Evolutionary conservation across 257 asterid genomes (phyloP), one percentile per base, ranked within the genome.

Genomic region (Leptodermis oblonga): DNA sequence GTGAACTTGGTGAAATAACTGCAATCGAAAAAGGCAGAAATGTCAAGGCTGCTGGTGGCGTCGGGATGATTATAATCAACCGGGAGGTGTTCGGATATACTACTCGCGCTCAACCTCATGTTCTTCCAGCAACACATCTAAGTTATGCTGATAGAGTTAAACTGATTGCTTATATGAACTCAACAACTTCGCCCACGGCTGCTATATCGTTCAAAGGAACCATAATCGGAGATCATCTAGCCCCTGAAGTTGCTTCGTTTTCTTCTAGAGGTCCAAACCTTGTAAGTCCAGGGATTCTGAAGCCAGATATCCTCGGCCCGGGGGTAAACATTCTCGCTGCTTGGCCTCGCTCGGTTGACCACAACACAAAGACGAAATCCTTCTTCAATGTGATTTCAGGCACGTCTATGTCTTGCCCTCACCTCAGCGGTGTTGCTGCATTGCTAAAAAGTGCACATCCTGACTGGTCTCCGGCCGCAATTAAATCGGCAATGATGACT

Each of bases 391-490:
- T 60, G 13, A 10, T 59, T 2, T 60, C 68, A 0, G 74, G 74
- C n/a, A 70, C 75, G 2, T 71, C 75, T 17, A 71, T 71, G 69
- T 49, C 75, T 7, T 60, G 69, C 20, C 69, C 75, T 59, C 75
- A 71, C 25, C 75, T 71, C 34, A 61, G 69, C 15, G 75, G 75
- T 10, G 75, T 71, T 0, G 75, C 69, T 18, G 75, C 75, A 45
- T 52, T 71, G 30, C 55, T 71, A 28, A 71, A 71, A 63, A 61
- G 62, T 33, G 69, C 75, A 3, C 75, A 71, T 49, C 75, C 75
- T 17, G 39, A 31, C 7, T 71, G 75, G 75, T 71, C 75, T 6
- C 69, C 75, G 2, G 75, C 69, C 1, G 75, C 75, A 0, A 71
- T 71, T 9, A 71, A 61, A 8, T 71, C 75, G 1, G 75, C 75